A percentile compares a stretch with the other conserved stretches of the same genome.
Conservation (phyloP, 2,329 filamentous ascomycete species). For the Aureobasidium sp. region DNA sequence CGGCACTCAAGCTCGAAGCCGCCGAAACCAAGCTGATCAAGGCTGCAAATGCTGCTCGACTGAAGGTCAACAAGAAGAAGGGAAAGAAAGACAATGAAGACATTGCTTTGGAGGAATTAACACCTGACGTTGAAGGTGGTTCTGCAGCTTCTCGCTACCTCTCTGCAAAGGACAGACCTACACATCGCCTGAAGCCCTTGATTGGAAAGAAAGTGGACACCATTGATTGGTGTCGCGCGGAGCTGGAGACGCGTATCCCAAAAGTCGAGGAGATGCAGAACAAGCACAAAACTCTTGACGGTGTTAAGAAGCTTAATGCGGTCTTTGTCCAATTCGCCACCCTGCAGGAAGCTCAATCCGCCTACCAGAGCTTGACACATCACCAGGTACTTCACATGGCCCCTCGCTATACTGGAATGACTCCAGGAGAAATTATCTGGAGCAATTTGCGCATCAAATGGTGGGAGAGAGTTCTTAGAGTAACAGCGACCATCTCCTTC, state of each 20-base stretch:
- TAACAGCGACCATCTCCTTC: conserved; percentile 62
- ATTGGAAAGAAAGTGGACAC: conserved; percentile 89
- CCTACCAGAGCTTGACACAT: conserved; percentile 79
- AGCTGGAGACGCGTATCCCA: conserved; percentile 68
- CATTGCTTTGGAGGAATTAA: conserved; percentile 44
- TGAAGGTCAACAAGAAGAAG: conserved; percentile 59
- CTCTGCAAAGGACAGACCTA: conserved; percentile 63
- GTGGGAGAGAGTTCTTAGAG: conserved; percentile 62
- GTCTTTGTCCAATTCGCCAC: conserved; percentile 87
- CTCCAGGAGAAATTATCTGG: conserved; percentile 83
- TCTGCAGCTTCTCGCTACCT: conserved; percentile 69
- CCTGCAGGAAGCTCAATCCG: conserved; percentile 76
- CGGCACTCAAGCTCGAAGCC: conserved; percentile 72
- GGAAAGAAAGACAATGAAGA: conserved; percentile 59
- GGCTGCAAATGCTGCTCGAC: conserved; percentile 63
- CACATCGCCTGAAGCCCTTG: conserved; percentile 63
- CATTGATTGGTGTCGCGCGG: conserved; percentile 77
- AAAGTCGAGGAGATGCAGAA: conserved; percentile 62
- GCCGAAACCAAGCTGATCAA: conserved; percentile 83
- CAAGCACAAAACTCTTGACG: conserved; percentile 57
- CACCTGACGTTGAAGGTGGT: conserved; percentile 58
- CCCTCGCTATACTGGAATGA: conserved; percentile 75
- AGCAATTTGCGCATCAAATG: conserved; percentile 65
- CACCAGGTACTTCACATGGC: conserved; percentile 83
- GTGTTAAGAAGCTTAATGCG: conserved; percentile 56